A percentile compares a stretch with the other conserved stretches of the same genome.
These are phyloP conservation scores for Lentinus tigrinus DNA, from an alignment of 768 basidiomycete species.

Conservation along the genomic window DNA sequence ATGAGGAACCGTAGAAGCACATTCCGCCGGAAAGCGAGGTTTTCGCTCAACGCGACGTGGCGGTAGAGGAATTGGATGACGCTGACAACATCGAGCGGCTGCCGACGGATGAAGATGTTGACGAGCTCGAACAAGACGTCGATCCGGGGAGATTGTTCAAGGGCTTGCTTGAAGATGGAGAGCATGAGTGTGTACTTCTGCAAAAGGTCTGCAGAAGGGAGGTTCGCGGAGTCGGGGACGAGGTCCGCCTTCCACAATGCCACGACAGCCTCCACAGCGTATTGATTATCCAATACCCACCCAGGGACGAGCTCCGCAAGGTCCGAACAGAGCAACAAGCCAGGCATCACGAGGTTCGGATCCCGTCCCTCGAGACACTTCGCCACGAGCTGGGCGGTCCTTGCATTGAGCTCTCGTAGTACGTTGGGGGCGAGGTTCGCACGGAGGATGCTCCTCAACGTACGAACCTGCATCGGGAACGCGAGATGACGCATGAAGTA, in stretches of 20 bases:
- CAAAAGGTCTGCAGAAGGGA: slow-evolving; percentile 46
- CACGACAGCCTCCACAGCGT: slow-evolving; percentile 70
- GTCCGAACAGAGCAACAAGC: slow-evolving; percentile 76
- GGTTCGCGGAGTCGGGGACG: slow-evolving; percentile 25
- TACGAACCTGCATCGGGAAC: slow-evolving; percentile 77
- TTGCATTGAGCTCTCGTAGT: slow-evolving; percentile 62
- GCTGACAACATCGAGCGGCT: slow-evolving; percentile 78
- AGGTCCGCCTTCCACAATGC: slow-evolving; percentile 64
- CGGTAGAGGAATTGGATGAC: slow-evolving; percentile 83
- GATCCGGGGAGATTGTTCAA: slow-evolving; percentile 72
- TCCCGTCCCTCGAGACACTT: slow-evolving; percentile 53
- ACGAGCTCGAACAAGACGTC: slow-evolving; percentile 89
- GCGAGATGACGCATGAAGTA: slow-evolving; percentile 82
- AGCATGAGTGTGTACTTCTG: slow-evolving; percentile 67
- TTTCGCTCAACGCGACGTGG: slow-evolving; percentile 75
- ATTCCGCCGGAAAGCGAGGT: slow-evolving; percentile 72
- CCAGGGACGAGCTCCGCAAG: slow-evolving; percentile 60
- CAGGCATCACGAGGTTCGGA: slow-evolving; percentile 55
- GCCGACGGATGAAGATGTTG: slow-evolving; percentile 73
- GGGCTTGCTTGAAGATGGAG: slow-evolving; percentile 72
- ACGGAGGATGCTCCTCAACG: slow-evolving; percentile 79
- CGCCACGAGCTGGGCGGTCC: slow-evolving; percentile 52
- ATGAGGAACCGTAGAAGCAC: slow-evolving; percentile 81
- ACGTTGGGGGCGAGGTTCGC: slow-evolving; percentile 77
- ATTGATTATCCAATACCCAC: slow-evolving; percentile 71